Percentiles rank a stretch among this genome's conserved stretches.
These are phyloP conservation scores for Podaxis sp. DNA, from an alignment of 768 basidiomycete species.

Conservation along the genomic window DNA sequence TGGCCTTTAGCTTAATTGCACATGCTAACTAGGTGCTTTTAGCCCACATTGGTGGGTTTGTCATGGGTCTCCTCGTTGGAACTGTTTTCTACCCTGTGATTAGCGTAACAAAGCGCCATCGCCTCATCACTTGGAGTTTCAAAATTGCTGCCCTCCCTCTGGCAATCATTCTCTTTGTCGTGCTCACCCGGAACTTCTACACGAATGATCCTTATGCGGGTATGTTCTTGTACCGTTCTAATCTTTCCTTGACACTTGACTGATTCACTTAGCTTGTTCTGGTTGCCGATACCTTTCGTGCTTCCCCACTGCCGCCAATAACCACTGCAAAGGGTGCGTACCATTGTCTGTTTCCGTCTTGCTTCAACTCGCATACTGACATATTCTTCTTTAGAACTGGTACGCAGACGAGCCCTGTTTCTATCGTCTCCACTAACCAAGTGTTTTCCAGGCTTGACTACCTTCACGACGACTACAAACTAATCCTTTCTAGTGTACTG, in stretches of 20 bases:
- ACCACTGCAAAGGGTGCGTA: conserved; percentile 61
- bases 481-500: neutral
- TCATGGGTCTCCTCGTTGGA: conserved; percentile 81
- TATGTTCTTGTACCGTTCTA: conserved; percentile 30
- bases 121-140: conserved; percentile 67
- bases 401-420: conserved; percentile 20
- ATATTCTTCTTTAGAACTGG: conserved; percentile 32
- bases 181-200: conserved; percentile 88
- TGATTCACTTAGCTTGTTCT: conserved; percentile 58
- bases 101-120: conserved; percentile 73
- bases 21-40: neutral
- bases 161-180: conserved; percentile 76
- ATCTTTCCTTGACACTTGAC: conserved; percentile 6
- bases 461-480: conserved; percentile 1
- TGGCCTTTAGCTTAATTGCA: neutral
- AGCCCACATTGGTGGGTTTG: conserved; percentile 88
- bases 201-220: conserved; percentile 84
- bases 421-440: neutral
- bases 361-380: neutral
- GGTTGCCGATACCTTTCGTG: conserved; percentile 92
- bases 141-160: conserved; percentile 75
- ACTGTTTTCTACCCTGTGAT: conserved; percentile 90
- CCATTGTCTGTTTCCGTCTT: neutral
- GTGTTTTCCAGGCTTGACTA: conserved; percentile 18
- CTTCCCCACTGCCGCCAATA: conserved; percentile 73